Percentiles rank a stretch among this genome's conserved stretches.
Conservation (phyloP, 2,329 filamentous ascomycete species). For the Aspergillus transmontanensis region DNA sequence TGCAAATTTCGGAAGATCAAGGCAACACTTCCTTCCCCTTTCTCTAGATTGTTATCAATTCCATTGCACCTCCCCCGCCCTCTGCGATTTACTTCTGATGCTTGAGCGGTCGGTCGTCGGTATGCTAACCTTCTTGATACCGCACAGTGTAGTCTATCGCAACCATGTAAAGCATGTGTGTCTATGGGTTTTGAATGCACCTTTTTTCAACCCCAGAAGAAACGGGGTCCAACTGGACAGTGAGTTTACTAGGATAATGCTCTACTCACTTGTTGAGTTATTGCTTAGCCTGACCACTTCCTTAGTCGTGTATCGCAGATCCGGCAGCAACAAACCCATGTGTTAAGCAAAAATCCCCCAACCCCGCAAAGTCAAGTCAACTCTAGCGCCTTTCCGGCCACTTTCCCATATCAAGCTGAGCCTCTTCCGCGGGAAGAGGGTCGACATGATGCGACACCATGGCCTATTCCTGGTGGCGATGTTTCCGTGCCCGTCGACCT, state of each 20-base stretch:
- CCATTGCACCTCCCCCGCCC: neutral
- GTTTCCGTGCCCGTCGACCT: constrained; percentile 27
- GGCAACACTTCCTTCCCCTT: constrained; percentile 23
- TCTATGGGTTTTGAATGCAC: constrained; percentile 44
- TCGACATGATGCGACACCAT: constrained; percentile 25
- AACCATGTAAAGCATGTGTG: constrained; percentile 43
- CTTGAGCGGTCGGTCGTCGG: neutral
- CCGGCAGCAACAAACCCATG: constrained; percentile 36
- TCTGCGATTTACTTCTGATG: neutral
- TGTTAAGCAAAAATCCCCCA: constrained; percentile 19
- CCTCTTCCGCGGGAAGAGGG: constrained; percentile 21
- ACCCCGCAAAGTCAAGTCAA: constrained; percentile 11
- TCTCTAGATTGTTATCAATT: neutral
- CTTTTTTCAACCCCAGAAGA: constrained; percentile 46
- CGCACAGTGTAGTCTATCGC: constrained; percentile 41
- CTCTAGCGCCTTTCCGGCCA: constrained; percentile 20
- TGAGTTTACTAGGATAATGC: constrained; percentile 25
- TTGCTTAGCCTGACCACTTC: constrained; percentile 7
- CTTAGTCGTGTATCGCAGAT: constrained; percentile 42
- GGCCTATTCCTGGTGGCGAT: constrained; percentile 23
- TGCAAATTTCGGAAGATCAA: constrained; percentile 45
- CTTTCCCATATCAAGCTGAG: constrained; percentile 28
- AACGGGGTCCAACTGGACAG: constrained; percentile 42
- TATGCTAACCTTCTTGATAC: constrained; percentile 5
- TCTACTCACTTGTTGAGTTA: neutral